phyloP scores from a whole-genome alignment of 164 flowering plant genomes.

The Sedum album region DNA sequence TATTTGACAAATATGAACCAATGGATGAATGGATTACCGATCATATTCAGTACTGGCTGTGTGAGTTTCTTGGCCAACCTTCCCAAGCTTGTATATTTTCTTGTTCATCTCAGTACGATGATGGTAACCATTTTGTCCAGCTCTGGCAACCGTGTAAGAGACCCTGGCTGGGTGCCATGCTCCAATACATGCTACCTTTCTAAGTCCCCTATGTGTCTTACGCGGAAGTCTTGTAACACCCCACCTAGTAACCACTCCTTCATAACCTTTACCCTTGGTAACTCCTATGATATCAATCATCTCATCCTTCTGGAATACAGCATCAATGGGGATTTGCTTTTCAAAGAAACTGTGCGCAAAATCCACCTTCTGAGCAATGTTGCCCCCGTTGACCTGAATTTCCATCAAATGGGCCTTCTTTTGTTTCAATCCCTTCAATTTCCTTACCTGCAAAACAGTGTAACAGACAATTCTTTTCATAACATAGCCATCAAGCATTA shows the following conservation, averaged over 20 bases:
- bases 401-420: slow-evolving; percentile 79
- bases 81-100: slow-evolving; percentile 64
- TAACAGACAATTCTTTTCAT: background rate
- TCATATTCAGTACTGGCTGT: slow-evolving; percentile 46
- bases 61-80: slow-evolving; percentile 54
- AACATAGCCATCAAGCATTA: too few relatives aligned
- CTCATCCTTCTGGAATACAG: slow-evolving; percentile 71
- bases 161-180: slow-evolving; percentile 85
- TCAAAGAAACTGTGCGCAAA: slow-evolving; percentile 63
- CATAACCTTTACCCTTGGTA: slow-evolving; percentile 75
- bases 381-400: slow-evolving; percentile 72
- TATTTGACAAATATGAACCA: background rate
- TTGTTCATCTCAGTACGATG: slow-evolving; percentile 72
- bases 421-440: slow-evolving; percentile 70
- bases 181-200: slow-evolving; percentile 74
- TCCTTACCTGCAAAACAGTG: slow-evolving; percentile 35
- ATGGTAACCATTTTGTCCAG: slow-evolving; percentile 74
- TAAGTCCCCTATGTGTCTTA: slow-evolving; percentile 63
- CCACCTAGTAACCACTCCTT: slow-evolving; percentile 81
- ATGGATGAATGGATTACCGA: background rate
- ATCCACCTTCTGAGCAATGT: slow-evolving; percentile 51
- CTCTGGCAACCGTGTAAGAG: slow-evolving; percentile 66
- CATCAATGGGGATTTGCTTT: slow-evolving; percentile 60
- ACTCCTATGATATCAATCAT: slow-evolving; percentile 76
- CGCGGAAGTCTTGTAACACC: slow-evolving; percentile 77